Evolutionary conservation across 148 eudicot genomes (phyloP).

Genomic region (Mesembryanthemum crystallinum): DNA sequence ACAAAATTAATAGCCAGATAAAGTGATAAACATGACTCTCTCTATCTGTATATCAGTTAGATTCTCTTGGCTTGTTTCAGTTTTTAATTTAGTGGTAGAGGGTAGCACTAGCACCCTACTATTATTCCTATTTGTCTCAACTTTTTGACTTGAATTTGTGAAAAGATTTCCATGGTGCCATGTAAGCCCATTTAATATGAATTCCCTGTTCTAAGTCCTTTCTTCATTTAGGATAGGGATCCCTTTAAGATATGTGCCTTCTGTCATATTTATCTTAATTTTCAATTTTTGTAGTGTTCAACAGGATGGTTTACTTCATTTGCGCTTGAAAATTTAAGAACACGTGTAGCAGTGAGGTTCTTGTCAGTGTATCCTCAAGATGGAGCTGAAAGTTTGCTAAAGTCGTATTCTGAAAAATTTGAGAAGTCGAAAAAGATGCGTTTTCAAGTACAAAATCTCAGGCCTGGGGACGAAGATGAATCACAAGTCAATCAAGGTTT

Average conservation of each 20-base stretch:
- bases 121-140: not conserved
- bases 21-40: not conserved
- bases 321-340: conserved; percentile 50
- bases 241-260: not conserved
- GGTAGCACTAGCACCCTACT: no score
- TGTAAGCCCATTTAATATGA: not conserved
- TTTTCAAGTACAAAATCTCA: conserved; percentile 30
- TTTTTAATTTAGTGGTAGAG: no score
- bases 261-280: conserved; percentile 11
- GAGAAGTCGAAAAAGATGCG: conserved; percentile 64
- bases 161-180: not conserved
- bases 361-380: conserved; percentile 59
- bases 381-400: conserved; percentile 61
- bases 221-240: no score
- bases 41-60: not conserved
- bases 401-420: conserved; percentile 44
- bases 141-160: not conserved
- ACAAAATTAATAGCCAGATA: not conserved
- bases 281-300: conserved; percentile 41
- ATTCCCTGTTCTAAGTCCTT: not conserved
- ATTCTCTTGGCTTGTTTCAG: no score
- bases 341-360: conserved; percentile 61
- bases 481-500: conserved; percentile 48
- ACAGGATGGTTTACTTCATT: conserved; percentile 79
- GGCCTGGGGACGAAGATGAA: conserved; percentile 43